Conservation (phyloP, 495 filamentous ascomycete species). For the Hypoxylon trugodes region DNA sequence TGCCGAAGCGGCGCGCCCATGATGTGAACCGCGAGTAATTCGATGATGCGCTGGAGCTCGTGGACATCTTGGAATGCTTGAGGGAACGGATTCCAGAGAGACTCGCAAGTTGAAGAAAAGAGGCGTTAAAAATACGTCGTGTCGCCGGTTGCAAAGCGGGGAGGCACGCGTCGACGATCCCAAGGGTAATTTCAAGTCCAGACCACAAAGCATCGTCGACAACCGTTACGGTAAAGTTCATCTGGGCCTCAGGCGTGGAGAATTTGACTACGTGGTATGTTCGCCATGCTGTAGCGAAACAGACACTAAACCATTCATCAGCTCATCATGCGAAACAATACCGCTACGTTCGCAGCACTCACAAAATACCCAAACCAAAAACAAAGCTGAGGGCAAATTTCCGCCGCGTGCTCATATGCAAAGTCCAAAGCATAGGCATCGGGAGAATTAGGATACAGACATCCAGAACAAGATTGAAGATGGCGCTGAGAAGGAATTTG, state of each 20-base stretch:
- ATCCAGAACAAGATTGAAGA: neutral
- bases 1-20: too few species aligned
- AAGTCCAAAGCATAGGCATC: neutral
- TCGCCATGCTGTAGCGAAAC: neutral
- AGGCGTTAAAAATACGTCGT: neutral
- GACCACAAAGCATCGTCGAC: slow-evolving; percentile 8
- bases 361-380: neutral
- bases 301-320: neutral
- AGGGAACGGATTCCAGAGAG: neutral
- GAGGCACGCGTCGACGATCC: slow-evolving; percentile 3
- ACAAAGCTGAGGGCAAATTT: neutral
- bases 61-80: neutral
- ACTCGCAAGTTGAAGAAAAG: neutral
- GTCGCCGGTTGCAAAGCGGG: neutral
- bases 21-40: too few species aligned
- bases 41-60: too few species aligned
- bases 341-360: neutral
- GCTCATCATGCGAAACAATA: neutral
- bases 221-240: slow-evolving; percentile 3
- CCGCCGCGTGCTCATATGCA: neutral
- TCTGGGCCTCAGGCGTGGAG: neutral
- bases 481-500: neutral
- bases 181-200: slow-evolving; percentile 5
- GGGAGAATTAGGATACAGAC: neutral
- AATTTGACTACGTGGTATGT: neutral